These are phyloP conservation scores for Spongiforma sp. DNA, from an alignment of 1,284 basidiomycete species.

Conservation along the genomic window DNA sequence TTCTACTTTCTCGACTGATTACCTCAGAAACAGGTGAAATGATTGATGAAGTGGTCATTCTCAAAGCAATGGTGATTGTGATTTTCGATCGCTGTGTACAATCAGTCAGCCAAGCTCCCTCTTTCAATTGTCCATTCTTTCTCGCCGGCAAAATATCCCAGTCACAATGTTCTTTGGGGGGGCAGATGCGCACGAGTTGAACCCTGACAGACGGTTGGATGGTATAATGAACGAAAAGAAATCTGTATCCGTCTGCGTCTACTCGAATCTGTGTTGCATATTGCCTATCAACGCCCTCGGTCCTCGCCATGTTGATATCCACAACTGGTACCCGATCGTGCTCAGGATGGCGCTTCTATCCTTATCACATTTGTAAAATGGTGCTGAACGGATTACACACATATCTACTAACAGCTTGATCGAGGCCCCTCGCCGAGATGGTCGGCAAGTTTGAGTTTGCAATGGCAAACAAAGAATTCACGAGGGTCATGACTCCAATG, in stretches of 20 bases:
- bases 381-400: constrained; percentile 3
- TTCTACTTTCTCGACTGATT: constrained; percentile 49
- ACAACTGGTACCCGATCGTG: constrained; percentile 47
- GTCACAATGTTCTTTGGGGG: background rate
- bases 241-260: constrained; percentile 47
- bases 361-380: background rate
- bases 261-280: constrained; percentile 52
- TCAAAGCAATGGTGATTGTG: constrained; percentile 39
- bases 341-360: constrained; percentile 55
- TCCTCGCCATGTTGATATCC: constrained; percentile 53
- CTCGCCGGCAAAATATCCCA: background rate
- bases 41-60: constrained; percentile 41
- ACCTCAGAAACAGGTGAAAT: constrained; percentile 40
- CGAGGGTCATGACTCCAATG: constrained; percentile 49
- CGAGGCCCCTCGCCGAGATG: no score
- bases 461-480: constrained; percentile 43
- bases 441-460: constrained; percentile 54
- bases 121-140: background rate
- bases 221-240: constrained; percentile 40
- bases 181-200: background rate
- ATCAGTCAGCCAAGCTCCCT: background rate
- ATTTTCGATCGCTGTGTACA: constrained; percentile 32
- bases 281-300: background rate
- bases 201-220: constrained; percentile 8
- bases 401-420: constrained; percentile 25